A percentile compares a stretch with the other conserved stretches of the same genome.
Conservation (phyloP, 306 rosid genomes). For the Arachis stenosperma region DNA sequence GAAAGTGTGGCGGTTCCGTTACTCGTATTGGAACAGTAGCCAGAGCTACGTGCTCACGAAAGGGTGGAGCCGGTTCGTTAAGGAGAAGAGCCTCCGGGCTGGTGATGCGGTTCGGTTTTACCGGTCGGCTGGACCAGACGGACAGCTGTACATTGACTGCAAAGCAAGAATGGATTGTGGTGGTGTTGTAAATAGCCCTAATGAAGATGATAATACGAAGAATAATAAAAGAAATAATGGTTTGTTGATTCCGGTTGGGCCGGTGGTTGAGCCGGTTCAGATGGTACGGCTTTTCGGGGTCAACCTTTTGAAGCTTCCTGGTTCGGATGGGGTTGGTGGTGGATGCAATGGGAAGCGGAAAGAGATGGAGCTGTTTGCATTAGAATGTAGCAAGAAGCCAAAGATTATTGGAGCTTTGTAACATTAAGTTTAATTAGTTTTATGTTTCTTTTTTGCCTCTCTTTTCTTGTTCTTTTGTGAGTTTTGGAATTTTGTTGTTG, state of each 20-base stretch:
- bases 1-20: slow-evolving; percentile 95
- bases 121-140: slow-evolving; percentile 69
- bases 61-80: slow-evolving; percentile 99
- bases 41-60: slow-evolving; percentile 95
- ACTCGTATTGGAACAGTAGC: slow-evolving; percentile 98
- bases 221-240: not conserved
- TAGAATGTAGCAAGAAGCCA: slow-evolving; percentile 79
- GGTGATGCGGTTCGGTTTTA: slow-evolving; percentile 81
- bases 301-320: slow-evolving; percentile 73
- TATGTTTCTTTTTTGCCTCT: not conserved
- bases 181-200: not conserved
- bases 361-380: slow-evolving; percentile 66
- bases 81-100: slow-evolving; percentile 81
- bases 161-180: slow-evolving; percentile 39
- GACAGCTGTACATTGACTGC: slow-evolving; percentile 78
- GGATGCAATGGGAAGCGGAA: slow-evolving; percentile 69
- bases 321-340: slow-evolving; percentile 44
- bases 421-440: slow-evolving; percentile 20
- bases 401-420: slow-evolving; percentile 93
- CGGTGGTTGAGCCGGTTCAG: slow-evolving; percentile 69
- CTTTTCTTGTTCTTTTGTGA: slow-evolving; percentile 11
- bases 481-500: slow-evolving; percentile 41
- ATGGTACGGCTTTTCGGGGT: slow-evolving; percentile 89
- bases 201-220: not conserved
- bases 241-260: slow-evolving; percentile 44